Evolutionary conservation across 2,329 filamentous ascomycete genomes (phyloP), one percentile per base, ranked within the genome.

Genomic region (Atkinsonella hypoxylon): DNA sequence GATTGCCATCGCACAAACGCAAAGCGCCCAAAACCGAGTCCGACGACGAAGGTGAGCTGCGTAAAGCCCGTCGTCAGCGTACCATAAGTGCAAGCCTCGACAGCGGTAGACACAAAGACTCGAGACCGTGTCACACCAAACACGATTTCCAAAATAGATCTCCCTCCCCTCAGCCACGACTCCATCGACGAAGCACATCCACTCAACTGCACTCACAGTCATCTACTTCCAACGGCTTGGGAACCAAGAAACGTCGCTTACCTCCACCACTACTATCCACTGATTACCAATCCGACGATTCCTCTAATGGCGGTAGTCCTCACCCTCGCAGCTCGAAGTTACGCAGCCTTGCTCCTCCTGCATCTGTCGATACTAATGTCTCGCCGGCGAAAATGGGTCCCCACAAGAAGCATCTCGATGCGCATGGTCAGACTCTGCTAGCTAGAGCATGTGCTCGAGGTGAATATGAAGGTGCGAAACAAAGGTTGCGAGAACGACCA

Each of bases 361-460:
- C 73, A 11, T 75, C 77, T 3, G 71, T 78, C 56, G 76, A 83
- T 53, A 72, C 81, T 59, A 71, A 79, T 58, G 75, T 82, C 58
- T 82, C 87, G 47, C 76, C 86, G 52, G 77, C 81, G 58, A 82
- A 85, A 58, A 81, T 87, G 65, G 71, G 70, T 0, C 79, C 81
- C 2, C 85, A 88, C 63, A 94, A 91, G 65, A 91, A 93, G 59
- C 85, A 91, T 61, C 81, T 91, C 20, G 93, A 97, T 67, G 87
- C 89, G 50, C 95, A 94, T 63, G 93, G 93, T 20, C 86, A 94
- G 58, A 98, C 93, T 4, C 79, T 85, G 49, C 74, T 98, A 22
- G 89, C 91, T n/a, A 82, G 90, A 56, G 89, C 91, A 30, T 95
- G 89, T 65, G 87, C 90, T 38, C 83, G 84, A 58, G 89, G 89